Percentiles rank a stretch among this genome's conserved stretches.
Conservation (phyloP, 2,329 filamentous ascomycete genomes). For the Pseudophaeomoniella oleicola region DNA sequence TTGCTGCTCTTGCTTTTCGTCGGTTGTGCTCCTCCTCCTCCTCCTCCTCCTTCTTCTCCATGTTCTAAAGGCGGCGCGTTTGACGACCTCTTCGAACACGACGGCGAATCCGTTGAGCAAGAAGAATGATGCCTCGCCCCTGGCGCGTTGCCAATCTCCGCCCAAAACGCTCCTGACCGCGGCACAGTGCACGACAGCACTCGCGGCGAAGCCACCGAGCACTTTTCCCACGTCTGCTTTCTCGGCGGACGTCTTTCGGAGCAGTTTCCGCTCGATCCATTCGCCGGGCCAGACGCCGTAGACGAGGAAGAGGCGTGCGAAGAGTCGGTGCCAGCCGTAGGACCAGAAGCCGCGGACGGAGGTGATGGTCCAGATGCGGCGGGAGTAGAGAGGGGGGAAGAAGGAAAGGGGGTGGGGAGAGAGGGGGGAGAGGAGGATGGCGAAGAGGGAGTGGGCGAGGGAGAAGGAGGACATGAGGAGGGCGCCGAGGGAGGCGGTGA, state of each 20-base stretch:
- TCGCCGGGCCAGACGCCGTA: conserved; percentile 31
- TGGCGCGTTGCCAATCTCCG: conserved; percentile 18
- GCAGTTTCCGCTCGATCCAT: conserved; percentile 24
- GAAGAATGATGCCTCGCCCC: conserved; percentile 20
- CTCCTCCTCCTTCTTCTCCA: conserved; percentile 8
- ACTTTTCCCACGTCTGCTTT: conserved; percentile 29
- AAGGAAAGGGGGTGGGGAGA: conserved; percentile 26
- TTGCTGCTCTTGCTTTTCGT: too few species aligned
- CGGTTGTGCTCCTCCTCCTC: conserved; percentile 4
- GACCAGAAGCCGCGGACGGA: conserved; percentile 27
- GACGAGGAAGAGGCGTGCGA: conserved; percentile 28
- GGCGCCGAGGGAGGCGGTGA: conserved; percentile 25
- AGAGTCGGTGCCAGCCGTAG: conserved; percentile 30
- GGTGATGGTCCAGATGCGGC: conserved; percentile 23
- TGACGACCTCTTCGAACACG: conserved; percentile 15
- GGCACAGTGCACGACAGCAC: conserved; percentile 26
- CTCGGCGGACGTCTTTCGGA: conserved; percentile 18
- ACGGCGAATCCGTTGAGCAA: conserved; percentile 18
- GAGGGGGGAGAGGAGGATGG: conserved; percentile 23
- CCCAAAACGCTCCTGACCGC: conserved; percentile 24
- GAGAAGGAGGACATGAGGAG: conserved; percentile 30
- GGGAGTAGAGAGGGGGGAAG: conserved; percentile 30
- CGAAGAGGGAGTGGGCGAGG: conserved; percentile 25
- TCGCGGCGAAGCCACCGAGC: conserved; percentile 25
- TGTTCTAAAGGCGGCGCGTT: conserved; percentile 8